These are phyloP conservation scores for Paraphaeosphaeria minitans DNA, from an alignment of 2,329 filamentous ascomycete genomes.

Conservation along the genomic window DNA sequence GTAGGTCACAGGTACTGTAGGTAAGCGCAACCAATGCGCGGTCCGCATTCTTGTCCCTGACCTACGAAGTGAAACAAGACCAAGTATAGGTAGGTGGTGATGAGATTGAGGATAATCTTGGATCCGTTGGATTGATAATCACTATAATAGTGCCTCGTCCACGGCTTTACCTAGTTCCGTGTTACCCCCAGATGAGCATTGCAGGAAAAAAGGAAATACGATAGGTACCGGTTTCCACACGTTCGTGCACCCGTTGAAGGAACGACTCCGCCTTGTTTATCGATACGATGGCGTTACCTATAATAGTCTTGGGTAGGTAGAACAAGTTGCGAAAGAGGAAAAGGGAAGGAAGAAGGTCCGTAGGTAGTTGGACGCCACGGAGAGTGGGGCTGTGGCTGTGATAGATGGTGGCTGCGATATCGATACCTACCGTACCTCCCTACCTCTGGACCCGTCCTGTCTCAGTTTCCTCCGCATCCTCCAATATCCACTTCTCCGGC, in stretches of 20 bases:
- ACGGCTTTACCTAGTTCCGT: too few species aligned
- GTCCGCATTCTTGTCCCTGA: neutral
- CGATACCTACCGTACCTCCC: too few species aligned
- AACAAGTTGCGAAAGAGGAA: neutral
- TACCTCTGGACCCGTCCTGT: too few species aligned
- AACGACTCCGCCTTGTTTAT: neutral
- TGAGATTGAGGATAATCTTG: neutral
- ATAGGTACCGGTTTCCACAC: neutral
- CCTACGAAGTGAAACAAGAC: neutral
- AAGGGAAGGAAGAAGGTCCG: neutral
- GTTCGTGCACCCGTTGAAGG: neutral
- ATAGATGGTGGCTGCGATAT: conserved; percentile 1
- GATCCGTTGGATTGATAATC: neutral
- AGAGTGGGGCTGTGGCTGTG: conserved; percentile 7
- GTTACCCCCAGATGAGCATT: too few species aligned
- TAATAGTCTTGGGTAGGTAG: too few species aligned
- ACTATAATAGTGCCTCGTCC: neutral
- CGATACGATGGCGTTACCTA: neutral
- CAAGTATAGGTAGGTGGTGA: neutral
- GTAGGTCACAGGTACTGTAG: too few species aligned
- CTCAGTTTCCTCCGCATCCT: neutral
- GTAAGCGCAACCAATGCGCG: neutral
- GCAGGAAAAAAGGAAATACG: too few species aligned
- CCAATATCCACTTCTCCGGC: neutral
- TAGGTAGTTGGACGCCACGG: neutral